Base-by-base conservation (phyloP, 176 grass and related monocot species). In the Bothriochloa decipiens region DNA sequence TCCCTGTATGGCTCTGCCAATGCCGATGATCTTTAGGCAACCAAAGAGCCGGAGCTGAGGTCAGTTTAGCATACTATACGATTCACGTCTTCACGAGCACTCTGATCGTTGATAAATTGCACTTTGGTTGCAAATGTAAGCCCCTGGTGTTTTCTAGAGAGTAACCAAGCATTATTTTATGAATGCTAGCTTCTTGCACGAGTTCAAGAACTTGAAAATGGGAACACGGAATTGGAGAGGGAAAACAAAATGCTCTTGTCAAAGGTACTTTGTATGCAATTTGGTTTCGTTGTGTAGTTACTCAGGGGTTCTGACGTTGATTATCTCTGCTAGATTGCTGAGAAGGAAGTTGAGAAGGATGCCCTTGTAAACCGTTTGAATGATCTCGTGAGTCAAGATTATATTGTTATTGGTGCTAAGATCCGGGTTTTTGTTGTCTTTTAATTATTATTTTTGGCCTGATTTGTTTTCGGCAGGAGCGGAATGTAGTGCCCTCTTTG, bases 271-370 rank as follows among this genome's bases (percentile, higher is more conserved):
- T 61, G 2, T 23, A 28, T 79, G 47, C 68, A 20, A 25, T 36
- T 70, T 40, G 6, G 18, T 12, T 63, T 25, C 25, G 6, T 25
- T 4, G 40, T 58, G 27, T 17, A 41, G 8, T 39, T 83, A 73
- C 32, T 60, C 50, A 7, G 16, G 33, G 41, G n/a, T 55, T 35
- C 33, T 92, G 68, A 92, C 68, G 43, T 20, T 65, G 2, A 7
- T 13, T 84, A 25, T 65, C 45, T 55, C 32, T 69, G 45, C 60
- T 80, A 95, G 96, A 83, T 98, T 41, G 87, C 89, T 7, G 91
- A 94, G 89, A 94, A 90, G 74, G 89, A 93, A 67, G 74, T 90
- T 58, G 91, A 98, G 76, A 95, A 91, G 77, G 91, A 94, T 87
- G 87, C 96, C 37, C 57, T 95, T 23, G 72, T 83, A 53, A 89